These are phyloP conservation scores for Pseudocercospora macadamiae DNA, from an alignment of 2,329 filamentous ascomycete genomes.

Conservation along the genomic window DNA sequence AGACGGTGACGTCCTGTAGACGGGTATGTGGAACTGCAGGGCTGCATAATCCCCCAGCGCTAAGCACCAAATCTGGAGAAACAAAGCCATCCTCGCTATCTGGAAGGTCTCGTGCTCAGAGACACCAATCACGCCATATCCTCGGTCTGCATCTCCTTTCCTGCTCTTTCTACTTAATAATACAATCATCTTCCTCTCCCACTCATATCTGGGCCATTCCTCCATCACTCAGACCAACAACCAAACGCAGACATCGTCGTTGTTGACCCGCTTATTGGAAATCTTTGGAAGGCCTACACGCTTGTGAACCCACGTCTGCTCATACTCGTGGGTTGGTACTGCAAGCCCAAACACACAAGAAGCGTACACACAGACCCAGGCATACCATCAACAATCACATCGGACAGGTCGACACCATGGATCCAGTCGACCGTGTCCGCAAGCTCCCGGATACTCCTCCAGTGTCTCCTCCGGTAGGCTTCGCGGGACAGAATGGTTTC, in stretches of 20 bases:
- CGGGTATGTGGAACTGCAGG: background rate
- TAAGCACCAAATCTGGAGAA: background rate
- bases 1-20: background rate
- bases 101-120: constrained; percentile 2
- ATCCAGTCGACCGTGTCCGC: constrained; percentile 35
- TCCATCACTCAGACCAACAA: too few relatives aligned
- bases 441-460: constrained; percentile 40
- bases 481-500: constrained; percentile 43
- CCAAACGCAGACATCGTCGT: too few relatives aligned
- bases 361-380: background rate
- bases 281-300: too few relatives aligned
- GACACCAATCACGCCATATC: constrained; percentile 9
- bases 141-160: background rate
- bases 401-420: constrained; percentile 7
- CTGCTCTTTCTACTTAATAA: background rate
- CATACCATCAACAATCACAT: background rate
- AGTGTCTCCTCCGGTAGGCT: constrained; percentile 41
- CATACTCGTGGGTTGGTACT: background rate
- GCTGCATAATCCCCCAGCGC: background rate
- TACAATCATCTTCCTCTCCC: background rate
- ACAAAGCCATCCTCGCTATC: background rate
- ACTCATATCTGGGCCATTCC: too few relatives aligned
- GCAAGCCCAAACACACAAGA: background rate
- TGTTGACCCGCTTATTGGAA: too few relatives aligned
- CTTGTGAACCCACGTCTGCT: too few relatives aligned